Evolutionary conservation across 2,329 filamentous ascomycete genomes (phyloP).

Genomic region (Alternaria sp.): DNA sequence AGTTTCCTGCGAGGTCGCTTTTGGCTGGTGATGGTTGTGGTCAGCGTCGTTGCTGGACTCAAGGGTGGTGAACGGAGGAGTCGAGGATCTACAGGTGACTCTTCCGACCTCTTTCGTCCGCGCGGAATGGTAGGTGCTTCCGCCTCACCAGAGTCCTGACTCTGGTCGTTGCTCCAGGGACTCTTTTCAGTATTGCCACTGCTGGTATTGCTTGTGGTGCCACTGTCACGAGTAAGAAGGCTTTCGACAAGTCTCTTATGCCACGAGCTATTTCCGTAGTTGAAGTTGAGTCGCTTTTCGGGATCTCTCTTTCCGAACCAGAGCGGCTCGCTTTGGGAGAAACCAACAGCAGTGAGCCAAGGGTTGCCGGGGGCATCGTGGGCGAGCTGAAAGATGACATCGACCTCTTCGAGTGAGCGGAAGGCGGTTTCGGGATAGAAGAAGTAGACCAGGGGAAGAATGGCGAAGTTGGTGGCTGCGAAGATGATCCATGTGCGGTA

Average conservation of each 20-base stretch:
- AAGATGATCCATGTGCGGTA: conserved; percentile 69
- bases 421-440: conserved; percentile 69
- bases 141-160: conserved; percentile 2
- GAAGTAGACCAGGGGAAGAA: conserved; percentile 65
- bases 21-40: conserved; percentile 16
- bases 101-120: conserved; percentile 11
- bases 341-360: conserved; percentile 58
- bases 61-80: conserved; percentile 1
- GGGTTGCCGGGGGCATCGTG: conserved; percentile 60
- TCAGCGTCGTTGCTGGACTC: conserved; percentile 18
- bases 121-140: neutral
- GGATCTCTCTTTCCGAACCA: conserved; percentile 64
- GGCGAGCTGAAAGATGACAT: conserved; percentile 66
- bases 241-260: conserved; percentile 33
- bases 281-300: conserved; percentile 59
- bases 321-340: conserved; percentile 61
- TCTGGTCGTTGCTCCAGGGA: conserved; percentile 9
- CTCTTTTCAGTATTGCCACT: conserved; percentile 12
- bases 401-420: conserved; percentile 70
- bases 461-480: conserved; percentile 60
- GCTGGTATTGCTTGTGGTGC: conserved; percentile 26
- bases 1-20: conserved; percentile 8
- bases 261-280: conserved; percentile 52
- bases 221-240: conserved; percentile 22
- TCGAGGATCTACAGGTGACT: conserved; percentile 23